Percentiles rank a stretch among this genome's conserved stretches.
Conservation (phyloP, 495 filamentous ascomycete genomes). For the Aspergillus biplanus region DNA sequence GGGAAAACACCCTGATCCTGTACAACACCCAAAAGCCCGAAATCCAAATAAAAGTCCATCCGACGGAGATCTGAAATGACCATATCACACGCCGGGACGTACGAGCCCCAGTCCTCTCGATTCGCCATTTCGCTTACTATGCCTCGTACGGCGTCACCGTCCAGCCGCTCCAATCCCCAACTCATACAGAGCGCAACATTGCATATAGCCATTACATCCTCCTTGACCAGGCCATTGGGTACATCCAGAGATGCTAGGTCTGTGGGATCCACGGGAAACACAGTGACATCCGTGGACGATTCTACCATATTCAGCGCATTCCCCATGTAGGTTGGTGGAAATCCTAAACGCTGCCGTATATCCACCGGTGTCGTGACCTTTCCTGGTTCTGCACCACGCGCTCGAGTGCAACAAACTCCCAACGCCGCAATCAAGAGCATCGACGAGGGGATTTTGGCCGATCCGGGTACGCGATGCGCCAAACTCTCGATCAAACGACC, state of each 20-base stretch:
- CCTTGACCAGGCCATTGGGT: not conserved
- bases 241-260: not conserved
- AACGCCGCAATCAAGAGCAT: not conserved
- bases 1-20: not conserved
- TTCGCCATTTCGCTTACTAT: not conserved
- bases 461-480: too few relatives aligned
- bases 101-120: not conserved
- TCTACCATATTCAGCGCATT: not conserved
- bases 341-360: not conserved
- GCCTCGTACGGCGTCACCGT: not conserved
- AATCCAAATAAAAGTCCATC: not conserved
- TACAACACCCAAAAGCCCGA: not conserved
- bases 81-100: not conserved
- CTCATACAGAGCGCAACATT: not conserved
- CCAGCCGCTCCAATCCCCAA: not conserved
- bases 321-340: not conserved
- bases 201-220: not conserved
- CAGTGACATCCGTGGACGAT: not conserved
- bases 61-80: not conserved
- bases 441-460: too few relatives aligned
- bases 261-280: not conserved
- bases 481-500: too few relatives aligned
- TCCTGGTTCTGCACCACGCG: not conserved
- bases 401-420: not conserved
- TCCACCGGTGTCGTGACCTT: not conserved